Percentiles rank a stretch among this genome's conserved stretches.
phyloP scores from a whole-genome alignment of 352 stramenopile genomes.

The Globisporangium alternatum region DNA sequence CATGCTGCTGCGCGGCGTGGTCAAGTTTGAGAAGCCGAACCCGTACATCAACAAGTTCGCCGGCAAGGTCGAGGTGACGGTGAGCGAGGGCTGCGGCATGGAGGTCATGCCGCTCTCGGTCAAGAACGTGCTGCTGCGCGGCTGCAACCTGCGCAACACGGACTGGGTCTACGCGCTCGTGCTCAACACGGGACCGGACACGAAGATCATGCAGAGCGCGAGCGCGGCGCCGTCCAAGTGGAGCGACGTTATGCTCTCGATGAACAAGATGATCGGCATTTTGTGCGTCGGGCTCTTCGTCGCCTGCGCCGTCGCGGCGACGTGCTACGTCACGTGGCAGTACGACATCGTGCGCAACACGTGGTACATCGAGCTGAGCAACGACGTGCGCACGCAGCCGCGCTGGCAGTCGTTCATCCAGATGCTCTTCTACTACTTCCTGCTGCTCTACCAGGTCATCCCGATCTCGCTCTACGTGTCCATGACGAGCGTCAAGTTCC shows the following conservation, averaged over 20 bases:
- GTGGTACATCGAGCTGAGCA: conserved; percentile 67
- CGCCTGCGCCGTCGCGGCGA: conserved; percentile 60
- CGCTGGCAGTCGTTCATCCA: conserved; percentile 70
- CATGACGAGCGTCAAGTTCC: conserved; percentile 89
- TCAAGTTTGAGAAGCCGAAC: conserved; percentile 81
- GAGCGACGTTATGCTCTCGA: conserved; percentile 78
- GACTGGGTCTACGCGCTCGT: conserved; percentile 86
- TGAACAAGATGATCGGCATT: conserved; percentile 81
- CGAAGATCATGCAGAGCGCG: conserved; percentile 90
- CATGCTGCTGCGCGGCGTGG: conserved; percentile 47
- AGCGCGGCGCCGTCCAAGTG: conserved; percentile 75
- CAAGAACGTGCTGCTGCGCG: conserved; percentile 89
- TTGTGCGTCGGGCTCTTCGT: conserved; percentile 66
- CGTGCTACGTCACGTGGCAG: conserved; percentile 77
- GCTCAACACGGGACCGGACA: conserved; percentile 89
- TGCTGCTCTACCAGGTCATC: conserved; percentile 91
- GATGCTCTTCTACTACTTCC: conserved; percentile 92
- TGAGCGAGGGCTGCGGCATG: conserved; percentile 58
- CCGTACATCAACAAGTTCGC: conserved; percentile 88
- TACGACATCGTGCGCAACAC: conserved; percentile 67
- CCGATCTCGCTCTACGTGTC: conserved; percentile 93
- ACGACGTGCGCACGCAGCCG: conserved; percentile 32
- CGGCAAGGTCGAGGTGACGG: conserved; percentile 73
- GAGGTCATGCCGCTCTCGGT: conserved; percentile 77
- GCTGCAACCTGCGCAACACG: conserved; percentile 87